A percentile compares a stretch with the other conserved stretches of the same genome.
Conservation (phyloP, 106 monocot species). For the Dendrobium huoshanense region DNA sequence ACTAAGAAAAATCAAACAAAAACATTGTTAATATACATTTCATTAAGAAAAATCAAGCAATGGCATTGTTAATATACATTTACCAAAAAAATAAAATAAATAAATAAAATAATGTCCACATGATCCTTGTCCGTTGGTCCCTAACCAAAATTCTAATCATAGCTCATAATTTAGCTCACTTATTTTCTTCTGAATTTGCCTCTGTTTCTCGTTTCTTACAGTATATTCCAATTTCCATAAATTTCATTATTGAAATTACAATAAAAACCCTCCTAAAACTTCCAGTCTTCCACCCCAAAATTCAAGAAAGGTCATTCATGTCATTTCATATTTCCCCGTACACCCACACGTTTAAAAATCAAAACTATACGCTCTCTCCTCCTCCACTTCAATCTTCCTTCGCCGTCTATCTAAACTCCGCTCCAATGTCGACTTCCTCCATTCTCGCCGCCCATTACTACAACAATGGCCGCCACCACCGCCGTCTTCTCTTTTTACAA, state of each 20-base stretch:
- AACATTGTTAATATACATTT: too few relatives aligned
- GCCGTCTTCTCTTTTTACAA: neutral
- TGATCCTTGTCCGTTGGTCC: neutral
- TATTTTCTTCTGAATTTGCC: neutral
- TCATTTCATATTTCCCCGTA: neutral
- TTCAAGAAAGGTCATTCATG: neutral
- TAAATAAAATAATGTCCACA: neutral
- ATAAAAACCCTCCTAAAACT: neutral
- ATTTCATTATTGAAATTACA: neutral
- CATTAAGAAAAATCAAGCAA: too few relatives aligned
- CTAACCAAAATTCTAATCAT: neutral
- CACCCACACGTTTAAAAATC: slow-evolving; percentile 2
- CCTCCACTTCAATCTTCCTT: neutral
- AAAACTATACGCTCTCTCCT: neutral
- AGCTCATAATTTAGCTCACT: neutral
- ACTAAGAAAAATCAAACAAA: too few relatives aligned
- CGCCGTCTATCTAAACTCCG: neutral
- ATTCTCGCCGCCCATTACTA: neutral
- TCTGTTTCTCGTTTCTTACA: slow-evolving; percentile 7
- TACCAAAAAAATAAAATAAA: neutral
- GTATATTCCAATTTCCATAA: slow-evolving; percentile 3
- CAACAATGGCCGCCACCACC: neutral
- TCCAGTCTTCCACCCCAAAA: too few relatives aligned
- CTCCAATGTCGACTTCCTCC: slow-evolving; percentile 1
- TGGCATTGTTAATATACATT: too few relatives aligned